Percentiles rank a stretch among this genome's conserved stretches.
Conservation (phyloP, 139 green algal species). For the Closterium sp. region DNA sequence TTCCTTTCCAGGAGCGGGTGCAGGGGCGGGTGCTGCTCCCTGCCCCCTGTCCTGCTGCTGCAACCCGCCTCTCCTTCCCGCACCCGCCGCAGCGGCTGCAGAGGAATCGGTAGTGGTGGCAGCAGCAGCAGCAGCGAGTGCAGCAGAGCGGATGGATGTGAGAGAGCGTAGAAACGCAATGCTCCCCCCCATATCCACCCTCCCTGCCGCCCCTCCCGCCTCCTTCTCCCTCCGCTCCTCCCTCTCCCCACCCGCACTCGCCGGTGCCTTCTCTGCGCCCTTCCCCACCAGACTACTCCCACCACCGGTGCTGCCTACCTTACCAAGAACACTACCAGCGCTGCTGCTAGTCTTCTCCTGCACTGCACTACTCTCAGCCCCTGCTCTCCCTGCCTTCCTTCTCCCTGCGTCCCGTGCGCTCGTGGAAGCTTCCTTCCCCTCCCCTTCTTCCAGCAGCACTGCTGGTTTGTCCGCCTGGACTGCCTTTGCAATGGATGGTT, state of each 20-base stretch:
- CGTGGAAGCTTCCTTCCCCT: background rate
- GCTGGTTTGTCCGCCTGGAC: background rate
- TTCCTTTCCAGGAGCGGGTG: background rate
- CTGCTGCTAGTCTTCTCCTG: too few relatives aligned
- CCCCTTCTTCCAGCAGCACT: background rate
- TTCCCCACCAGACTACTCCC: background rate
- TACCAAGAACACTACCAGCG: background rate
- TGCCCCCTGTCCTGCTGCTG: background rate
- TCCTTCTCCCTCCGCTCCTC: background rate
- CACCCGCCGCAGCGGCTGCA: background rate
- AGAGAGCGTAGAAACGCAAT: slow-evolving; percentile 1
- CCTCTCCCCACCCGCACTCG: background rate
- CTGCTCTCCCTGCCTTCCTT: background rate
- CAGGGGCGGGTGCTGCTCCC: background rate
- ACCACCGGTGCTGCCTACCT: background rate
- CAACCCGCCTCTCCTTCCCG: background rate
- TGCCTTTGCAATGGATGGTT: background rate
- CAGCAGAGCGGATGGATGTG: background rate
- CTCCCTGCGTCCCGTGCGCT: background rate
- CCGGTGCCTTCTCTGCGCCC: background rate
- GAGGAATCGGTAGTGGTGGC: background rate
- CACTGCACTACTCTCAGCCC: background rate
- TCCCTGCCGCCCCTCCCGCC: background rate
- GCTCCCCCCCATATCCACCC: background rate
- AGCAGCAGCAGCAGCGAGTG: background rate